Base-by-base conservation (phyloP, 768 basidiomycete genomes). In the Podaxis mareebaensis region DNA sequence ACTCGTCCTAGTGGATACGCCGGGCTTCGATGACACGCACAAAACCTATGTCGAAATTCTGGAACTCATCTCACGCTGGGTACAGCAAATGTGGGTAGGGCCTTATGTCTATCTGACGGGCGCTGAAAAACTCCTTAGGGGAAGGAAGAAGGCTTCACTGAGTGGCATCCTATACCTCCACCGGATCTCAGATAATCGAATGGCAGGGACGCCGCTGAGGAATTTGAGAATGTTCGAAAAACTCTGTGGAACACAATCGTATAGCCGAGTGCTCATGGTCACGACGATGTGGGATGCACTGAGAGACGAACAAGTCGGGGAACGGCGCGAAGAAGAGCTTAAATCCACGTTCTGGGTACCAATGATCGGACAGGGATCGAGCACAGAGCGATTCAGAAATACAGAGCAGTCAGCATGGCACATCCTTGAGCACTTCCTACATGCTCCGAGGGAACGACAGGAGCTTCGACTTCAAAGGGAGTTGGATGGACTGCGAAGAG, bases 271-370 rank as follows among this genome's bases (percentile, higher is more conserved):
- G 4, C 65, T 72, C 20, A 64, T 80, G 13, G 68, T 74, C n/a
- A 80, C 78, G 1, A 79, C 75, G 1, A 77, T 76, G 73, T 79
- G 78, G 79, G 70, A 67, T 12, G 69, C 48, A 6, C 51, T 68
- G 10, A 3, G 8, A 17, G 6, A n/a, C 20, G 10, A 28, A 4
- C 8, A 63, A 11, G 53, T 60, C 3, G 67, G 55, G 3, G 42
- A 49, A 38, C 3, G 15, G 26, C 55, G 68, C n/a, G 65, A 69
- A 40, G 17, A 51, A 17, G 63, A 68, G 44, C 64, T 67, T n/a
- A 46, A 53, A 15, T 28, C 60, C 6, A 64, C 56, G 0, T 68
- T 62, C 49, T 71, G 65, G 66, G 53, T 38, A 33, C 53, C 46
- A 40, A 64, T 68, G 28, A 33, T 70, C 55, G 10, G 64, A 33